Conservation (phyloP, 1,284 basidiomycete species). For the Garcileccinum viscosum region DNA sequence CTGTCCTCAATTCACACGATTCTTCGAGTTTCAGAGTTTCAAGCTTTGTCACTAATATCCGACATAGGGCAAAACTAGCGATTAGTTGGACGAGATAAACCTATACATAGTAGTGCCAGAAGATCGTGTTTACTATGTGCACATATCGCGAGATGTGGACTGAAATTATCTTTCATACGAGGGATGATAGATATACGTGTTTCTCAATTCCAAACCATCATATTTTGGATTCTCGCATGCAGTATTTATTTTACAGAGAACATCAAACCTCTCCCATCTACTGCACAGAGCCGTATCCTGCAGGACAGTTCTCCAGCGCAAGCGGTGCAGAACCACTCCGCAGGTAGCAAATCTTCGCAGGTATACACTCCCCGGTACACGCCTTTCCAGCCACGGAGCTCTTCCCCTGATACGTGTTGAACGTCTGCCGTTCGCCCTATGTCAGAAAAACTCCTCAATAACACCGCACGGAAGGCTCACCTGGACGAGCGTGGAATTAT, state of each 20-base stretch:
- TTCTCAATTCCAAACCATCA: no score
- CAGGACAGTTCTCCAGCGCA: conserved; percentile 41
- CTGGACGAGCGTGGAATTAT: conserved; percentile 24
- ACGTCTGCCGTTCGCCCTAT: conserved; percentile 24
- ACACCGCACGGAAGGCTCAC: not conserved
- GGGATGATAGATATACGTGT: no score
- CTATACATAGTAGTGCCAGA: no score
- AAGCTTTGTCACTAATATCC: no score
- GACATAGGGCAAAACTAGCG: no score
- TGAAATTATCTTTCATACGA: no score
- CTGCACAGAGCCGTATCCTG: conserved; percentile 56
- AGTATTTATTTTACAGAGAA: not conserved
- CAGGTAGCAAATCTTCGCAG: conserved; percentile 52
- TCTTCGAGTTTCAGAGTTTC: no score
- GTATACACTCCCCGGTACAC: conserved; percentile 43
- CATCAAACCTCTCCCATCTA: conserved; percentile 6
- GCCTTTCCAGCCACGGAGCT: conserved; percentile 33
- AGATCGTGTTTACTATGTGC: no score
- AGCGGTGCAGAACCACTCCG: conserved; percentile 41
- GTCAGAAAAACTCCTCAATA: not conserved
- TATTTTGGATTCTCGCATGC: not conserved
- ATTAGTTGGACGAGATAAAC: no score
- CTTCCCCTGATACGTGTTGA: conserved; percentile 48
- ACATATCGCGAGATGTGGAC: no score
- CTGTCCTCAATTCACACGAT: no score